A percentile compares a stretch with the other conserved stretches of the same genome.
Evolutionary conservation across 2,329 filamentous ascomycete species (phyloP).

Genomic region (Cercospora brassicicola): DNA sequence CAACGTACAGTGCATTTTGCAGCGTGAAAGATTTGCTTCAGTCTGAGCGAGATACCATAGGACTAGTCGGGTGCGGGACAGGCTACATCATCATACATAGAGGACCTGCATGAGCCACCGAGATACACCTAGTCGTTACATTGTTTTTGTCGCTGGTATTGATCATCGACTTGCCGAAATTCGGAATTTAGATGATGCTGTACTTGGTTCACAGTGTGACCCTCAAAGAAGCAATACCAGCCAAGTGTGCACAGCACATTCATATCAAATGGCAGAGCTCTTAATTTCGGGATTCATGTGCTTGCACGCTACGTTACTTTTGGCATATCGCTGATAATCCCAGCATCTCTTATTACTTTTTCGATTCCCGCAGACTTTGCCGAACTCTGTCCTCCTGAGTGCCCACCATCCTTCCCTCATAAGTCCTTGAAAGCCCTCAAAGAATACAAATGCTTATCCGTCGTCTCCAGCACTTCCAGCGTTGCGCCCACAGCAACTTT

Average conservation of each 20-base stretch:
- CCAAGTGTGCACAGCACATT: neutral
- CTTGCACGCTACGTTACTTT: neutral
- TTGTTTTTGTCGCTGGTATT: neutral
- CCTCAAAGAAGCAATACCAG: neutral
- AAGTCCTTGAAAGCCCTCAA: slow-evolving; percentile 38
- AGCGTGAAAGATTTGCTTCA: slow-evolving; percentile 2
- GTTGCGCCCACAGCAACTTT: slow-evolving; percentile 58
- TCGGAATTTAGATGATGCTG: neutral
- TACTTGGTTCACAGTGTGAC: neutral
- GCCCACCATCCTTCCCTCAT: slow-evolving; percentile 20
- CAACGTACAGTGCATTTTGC: neutral
- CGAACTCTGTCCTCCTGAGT: too few species aligned
- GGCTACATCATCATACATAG: slow-evolving; percentile 5
- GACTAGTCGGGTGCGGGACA: neutral
- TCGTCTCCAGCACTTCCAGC: slow-evolving; percentile 60
- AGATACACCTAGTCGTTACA: neutral
- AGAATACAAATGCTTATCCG: slow-evolving; percentile 57
- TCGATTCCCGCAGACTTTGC: neutral
- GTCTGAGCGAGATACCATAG: slow-evolving; percentile 2
- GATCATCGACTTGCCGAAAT: neutral
- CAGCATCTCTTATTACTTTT: neutral
- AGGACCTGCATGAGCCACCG: neutral
- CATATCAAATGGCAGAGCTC: neutral
- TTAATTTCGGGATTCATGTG: neutral
- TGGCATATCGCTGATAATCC: neutral